Evolutionary conservation across 352 stramenopile species (phyloP), one percentile per base, ranked within the genome.

Genomic region (Globisporangium cederbergense): DNA sequence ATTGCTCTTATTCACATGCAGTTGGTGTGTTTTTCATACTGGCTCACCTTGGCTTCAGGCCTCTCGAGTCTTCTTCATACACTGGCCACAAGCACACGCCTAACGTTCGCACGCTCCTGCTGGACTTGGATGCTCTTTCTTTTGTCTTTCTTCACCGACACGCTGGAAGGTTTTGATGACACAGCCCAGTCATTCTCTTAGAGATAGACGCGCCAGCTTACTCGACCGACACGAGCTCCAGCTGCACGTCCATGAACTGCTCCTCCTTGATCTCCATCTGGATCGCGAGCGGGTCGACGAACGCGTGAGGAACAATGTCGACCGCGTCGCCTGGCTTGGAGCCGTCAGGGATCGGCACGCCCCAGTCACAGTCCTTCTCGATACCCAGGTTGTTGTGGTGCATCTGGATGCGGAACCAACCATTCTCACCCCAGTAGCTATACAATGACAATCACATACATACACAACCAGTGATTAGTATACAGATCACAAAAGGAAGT

Each of bases 371-470:
- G 65, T 94, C 87, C 60, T 85, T 66, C 69, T 97, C 90, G 58
- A 97, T 96, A 42, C 81, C 86, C 49, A 97, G 67, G 70, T 97
- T 96, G 77, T 97, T 88, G 74, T 92, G 82, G 69, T 95, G 83
- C 79, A 93, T 96, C 59, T 87, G 65, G 55, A 98, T 96, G 58
- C 86, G 81, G 78, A 97, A 97, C 87, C 90, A 98, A 49, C 92
- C 91, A 45, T 97, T 87, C 71, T 97, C 88, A 32, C 92, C 92
- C 91, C 91, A 98, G 74, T 97, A 95, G 20, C 52, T 69, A 49
- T 43, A 53, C 25, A 55, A 28, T 28, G 25, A 28, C 25, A 28
- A 28, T 28, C 25, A 28, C 25, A 28, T 28, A 28, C 25, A 28
- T 28, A 28, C 25, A 28, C 25, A 28, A 28, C 25, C 25, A 28